Conservation (phyloP, 106 monocot species). For the Dioscorea dumetorum region DNA sequence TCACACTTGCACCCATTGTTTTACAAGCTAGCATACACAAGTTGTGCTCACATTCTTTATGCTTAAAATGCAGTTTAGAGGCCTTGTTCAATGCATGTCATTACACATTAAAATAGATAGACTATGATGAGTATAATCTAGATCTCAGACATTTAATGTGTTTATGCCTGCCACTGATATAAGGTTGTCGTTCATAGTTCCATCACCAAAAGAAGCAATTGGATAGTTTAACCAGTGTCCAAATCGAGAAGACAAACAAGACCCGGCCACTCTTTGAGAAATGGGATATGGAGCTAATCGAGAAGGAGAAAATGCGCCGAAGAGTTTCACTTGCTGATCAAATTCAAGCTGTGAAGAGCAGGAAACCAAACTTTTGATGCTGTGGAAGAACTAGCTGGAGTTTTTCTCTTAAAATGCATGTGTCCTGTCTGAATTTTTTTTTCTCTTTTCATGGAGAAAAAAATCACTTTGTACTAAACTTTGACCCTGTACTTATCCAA, state of each 20-base stretch:
- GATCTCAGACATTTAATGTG: constrained; percentile 1
- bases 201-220: constrained; percentile 16
- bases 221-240: constrained; percentile 7
- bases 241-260: constrained; percentile 5
- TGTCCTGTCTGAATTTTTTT: too few relatives aligned
- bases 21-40: not conserved
- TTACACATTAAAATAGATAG: too few relatives aligned
- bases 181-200: constrained; percentile 12
- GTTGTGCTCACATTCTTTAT: not conserved
- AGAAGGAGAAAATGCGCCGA: constrained; percentile 29
- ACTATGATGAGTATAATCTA: not conserved
- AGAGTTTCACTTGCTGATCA: constrained; percentile 58
- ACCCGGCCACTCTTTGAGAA: constrained; percentile 18
- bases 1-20: not conserved
- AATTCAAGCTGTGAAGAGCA: constrained; percentile 36
- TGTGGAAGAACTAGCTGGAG: too few relatives aligned
- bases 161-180: not conserved
- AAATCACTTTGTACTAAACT: too few relatives aligned
- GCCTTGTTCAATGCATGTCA: not conserved
- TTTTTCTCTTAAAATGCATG: too few relatives aligned
- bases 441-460: too few relatives aligned
- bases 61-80: not conserved
- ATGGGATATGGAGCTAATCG: constrained; percentile 41
- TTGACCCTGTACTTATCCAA: too few relatives aligned
- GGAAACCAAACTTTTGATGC: constrained; percentile 3